Conservation (phyloP, 2,329 filamentous ascomycete species). For the Claviceps digitariae region DNA sequence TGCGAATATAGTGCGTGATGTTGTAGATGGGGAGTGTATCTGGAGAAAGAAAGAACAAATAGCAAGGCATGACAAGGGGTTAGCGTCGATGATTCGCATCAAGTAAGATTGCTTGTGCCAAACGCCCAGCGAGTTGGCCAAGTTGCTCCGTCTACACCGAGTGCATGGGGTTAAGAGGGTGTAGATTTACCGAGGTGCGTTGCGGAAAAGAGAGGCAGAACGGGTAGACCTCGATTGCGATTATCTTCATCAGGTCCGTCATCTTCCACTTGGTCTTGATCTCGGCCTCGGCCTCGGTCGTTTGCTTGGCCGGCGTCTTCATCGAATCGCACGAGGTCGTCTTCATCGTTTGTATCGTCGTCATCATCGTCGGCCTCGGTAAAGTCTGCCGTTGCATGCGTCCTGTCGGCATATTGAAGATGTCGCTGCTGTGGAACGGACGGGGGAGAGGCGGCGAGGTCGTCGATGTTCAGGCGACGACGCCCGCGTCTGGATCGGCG, state of each 20-base stretch:
- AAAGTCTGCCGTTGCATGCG: conserved; percentile 50
- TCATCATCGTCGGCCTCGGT: conserved; percentile 46
- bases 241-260: conserved; percentile 21
- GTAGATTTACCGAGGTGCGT: conserved; percentile 52
- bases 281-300: conserved; percentile 31
- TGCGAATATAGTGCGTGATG: conserved; percentile 78
- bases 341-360: conserved; percentile 28
- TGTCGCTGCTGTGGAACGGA: conserved; percentile 16
- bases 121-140: neutral
- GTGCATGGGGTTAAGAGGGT: too few relatives aligned
- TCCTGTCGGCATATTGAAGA: conserved; percentile 15
- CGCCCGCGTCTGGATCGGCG: conserved; percentile 19
- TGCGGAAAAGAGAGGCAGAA: conserved; percentile 68
- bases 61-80: neutral
- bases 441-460: conserved; percentile 19
- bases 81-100: neutral
- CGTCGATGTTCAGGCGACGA: conserved; percentile 19
- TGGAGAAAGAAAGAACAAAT: conserved; percentile 19
- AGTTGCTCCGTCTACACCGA: too few relatives aligned
- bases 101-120: neutral
- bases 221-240: conserved; percentile 22
- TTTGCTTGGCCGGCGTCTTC: conserved; percentile 33
- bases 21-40: conserved; percentile 81
- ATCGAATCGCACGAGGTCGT: conserved; percentile 19
- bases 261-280: conserved; percentile 12